Evolutionary conservation across 805 yeast species (phyloP).

Genomic region (Yamadazyma insecticola): DNA sequence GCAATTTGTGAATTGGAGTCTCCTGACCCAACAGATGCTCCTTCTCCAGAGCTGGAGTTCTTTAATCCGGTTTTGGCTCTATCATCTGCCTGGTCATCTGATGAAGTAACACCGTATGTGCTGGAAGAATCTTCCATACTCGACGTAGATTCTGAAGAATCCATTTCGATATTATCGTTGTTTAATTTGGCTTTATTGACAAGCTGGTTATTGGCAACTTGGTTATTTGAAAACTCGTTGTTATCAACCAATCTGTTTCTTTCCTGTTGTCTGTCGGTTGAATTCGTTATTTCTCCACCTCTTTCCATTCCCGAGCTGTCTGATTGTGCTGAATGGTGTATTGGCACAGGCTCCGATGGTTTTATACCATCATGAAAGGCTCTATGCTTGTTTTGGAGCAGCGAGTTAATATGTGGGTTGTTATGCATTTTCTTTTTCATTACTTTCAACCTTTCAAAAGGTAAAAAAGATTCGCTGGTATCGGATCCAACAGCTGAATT

Average conservation of each 20-base stretch:
- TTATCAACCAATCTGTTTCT: too few relatives aligned
- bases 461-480: constrained; percentile 18
- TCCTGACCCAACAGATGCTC: constrained; percentile 1
- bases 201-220: too few relatives aligned
- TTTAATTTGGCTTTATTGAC: not conserved
- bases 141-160: constrained; percentile 7
- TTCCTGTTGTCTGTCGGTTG: too few relatives aligned
- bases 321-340: constrained; percentile 1
- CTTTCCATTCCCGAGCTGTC: too few relatives aligned
- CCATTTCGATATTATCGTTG: constrained; percentile 9
- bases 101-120: constrained; percentile 9
- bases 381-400: constrained; percentile 6
- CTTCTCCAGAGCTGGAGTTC: constrained; percentile 2
- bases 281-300: too few relatives aligned
- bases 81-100: constrained; percentile 10
- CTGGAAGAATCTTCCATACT: constrained; percentile 8
- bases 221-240: too few relatives aligned
- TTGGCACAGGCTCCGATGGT: constrained; percentile 17
- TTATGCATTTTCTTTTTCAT: constrained; percentile 17
- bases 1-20: constrained; percentile 5
- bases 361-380: constrained; percentile 16
- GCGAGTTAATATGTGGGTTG: constrained; percentile 1
- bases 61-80: too few relatives aligned
- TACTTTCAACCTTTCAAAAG: constrained; percentile 21
- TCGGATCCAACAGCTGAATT: too few relatives aligned